phyloP scores from a whole-genome alignment of 192 early-diverging fungal species.

The Geranomyces michiganensis region DNA sequence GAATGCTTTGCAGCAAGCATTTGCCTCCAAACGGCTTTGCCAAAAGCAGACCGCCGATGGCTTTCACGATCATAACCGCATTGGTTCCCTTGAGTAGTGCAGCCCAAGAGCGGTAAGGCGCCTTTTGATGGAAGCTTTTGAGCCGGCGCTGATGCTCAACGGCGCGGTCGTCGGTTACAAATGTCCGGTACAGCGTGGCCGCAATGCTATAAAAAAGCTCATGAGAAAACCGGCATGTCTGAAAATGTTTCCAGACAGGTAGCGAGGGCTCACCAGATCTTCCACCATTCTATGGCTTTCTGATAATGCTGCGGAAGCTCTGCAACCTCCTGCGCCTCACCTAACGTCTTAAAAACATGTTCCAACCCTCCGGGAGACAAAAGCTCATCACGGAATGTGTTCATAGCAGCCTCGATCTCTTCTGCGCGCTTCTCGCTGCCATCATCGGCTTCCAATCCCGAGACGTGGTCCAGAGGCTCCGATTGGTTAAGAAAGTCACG shows the following conservation, averaged over 20 bases:
- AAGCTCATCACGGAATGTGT: slow-evolving; percentile 15
- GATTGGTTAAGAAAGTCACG: slow-evolving; percentile 36
- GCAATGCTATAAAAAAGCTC: slow-evolving; percentile 11
- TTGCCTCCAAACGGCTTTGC: slow-evolving; percentile 29
- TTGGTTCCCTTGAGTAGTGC: slow-evolving; percentile 35
- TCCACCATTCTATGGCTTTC: slow-evolving; percentile 34
- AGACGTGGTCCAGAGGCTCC: slow-evolving; percentile 14
- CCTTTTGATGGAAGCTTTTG: slow-evolving; percentile 20
- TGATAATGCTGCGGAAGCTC: slow-evolving; percentile 34
- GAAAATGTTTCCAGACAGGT: background rate
- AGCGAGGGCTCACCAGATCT: slow-evolving; percentile 20
- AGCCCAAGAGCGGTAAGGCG: slow-evolving; percentile 34
- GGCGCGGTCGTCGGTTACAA: slow-evolving; percentile 30
- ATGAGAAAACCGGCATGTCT: background rate
- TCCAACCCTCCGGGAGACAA: slow-evolving; percentile 21
- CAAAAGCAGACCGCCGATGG: slow-evolving; percentile 24
- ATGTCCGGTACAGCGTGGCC: slow-evolving; percentile 29
- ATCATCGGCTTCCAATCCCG: background rate
- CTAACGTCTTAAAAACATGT: background rate
- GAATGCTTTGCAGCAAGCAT: slow-evolving; percentile 27
- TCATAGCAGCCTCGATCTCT: slow-evolving; percentile 14
- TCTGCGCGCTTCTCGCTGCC: slow-evolving; percentile 21
- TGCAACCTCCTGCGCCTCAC: slow-evolving; percentile 13
- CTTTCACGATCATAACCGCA: slow-evolving; percentile 36
- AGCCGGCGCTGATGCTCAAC: slow-evolving; percentile 30